Evolutionary conservation across 2,329 filamentous ascomycete species (phyloP).

Genomic region (Paradendryphiella salina): DNA sequence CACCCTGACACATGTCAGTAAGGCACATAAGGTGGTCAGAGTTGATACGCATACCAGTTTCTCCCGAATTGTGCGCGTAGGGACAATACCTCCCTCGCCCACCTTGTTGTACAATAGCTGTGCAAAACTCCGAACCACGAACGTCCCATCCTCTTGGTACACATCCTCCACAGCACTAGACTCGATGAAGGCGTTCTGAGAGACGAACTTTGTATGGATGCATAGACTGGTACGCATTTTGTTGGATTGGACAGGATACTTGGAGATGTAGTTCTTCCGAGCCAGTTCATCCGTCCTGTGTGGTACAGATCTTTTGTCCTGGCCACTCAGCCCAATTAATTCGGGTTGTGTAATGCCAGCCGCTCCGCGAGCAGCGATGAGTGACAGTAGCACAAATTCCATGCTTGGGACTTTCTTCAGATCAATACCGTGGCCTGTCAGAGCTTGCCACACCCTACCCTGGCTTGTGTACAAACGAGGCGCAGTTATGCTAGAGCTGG

Average conservation of each 20-base stretch:
- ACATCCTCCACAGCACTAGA: constrained; percentile 40
- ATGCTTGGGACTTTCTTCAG: constrained; percentile 56
- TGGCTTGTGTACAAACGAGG: constrained; percentile 53
- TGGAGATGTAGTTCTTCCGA: constrained; percentile 64
- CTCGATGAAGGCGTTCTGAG: constrained; percentile 34
- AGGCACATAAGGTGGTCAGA: no score
- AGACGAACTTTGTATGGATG: constrained; percentile 56
- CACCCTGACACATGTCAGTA: constrained; percentile 32
- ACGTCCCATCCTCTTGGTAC: constrained; percentile 41
- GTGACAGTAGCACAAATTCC: constrained; percentile 61
- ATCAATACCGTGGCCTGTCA: constrained; percentile 64
- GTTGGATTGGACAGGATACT: constrained; percentile 48
- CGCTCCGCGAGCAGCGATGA: constrained; percentile 60
- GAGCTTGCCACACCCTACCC: constrained; percentile 61
- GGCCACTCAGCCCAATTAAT: constrained; percentile 58
- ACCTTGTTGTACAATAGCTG: constrained; percentile 55
- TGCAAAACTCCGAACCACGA: constrained; percentile 57
- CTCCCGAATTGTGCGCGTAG: constrained; percentile 57
- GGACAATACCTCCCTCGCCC: constrained; percentile 55
- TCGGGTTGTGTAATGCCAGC: constrained; percentile 62
- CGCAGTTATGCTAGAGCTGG: constrained; percentile 20
- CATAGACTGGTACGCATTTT: constrained; percentile 61
- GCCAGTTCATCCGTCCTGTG: constrained; percentile 61
- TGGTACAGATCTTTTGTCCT: constrained; percentile 68
- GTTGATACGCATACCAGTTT: constrained; percentile 46